Evolutionary conservation across 2,329 filamentous ascomycete genomes (phyloP).

Genomic region (Pseudopithomyces maydicus): DNA sequence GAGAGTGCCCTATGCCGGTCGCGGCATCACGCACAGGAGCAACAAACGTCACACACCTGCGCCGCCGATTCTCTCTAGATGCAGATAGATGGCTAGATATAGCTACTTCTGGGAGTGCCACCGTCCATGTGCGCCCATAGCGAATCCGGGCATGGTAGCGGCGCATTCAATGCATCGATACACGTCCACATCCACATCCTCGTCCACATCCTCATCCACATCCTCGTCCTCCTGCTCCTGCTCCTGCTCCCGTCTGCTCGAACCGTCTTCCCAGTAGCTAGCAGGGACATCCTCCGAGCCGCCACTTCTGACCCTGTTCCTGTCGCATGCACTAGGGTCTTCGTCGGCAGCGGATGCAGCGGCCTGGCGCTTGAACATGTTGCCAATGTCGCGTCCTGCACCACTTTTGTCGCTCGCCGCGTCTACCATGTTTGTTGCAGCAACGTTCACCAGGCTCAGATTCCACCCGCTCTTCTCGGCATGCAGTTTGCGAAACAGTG

Average conservation of each 20-base stretch:
- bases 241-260: slow-evolving; percentile 24
- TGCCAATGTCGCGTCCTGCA: slow-evolving; percentile 73
- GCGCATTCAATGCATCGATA: slow-evolving; percentile 58
- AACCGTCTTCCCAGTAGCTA: slow-evolving; percentile 24
- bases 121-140: slow-evolving; percentile 61
- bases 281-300: slow-evolving; percentile 43
- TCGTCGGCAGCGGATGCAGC: not conserved
- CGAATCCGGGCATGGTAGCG: slow-evolving; percentile 61
- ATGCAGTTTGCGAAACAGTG: slow-evolving; percentile 76
- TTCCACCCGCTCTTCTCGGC: slow-evolving; percentile 74
- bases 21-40: no score
- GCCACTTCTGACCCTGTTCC: not conserved
- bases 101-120: slow-evolving; percentile 55
- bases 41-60: no score
- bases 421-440: slow-evolving; percentile 79
- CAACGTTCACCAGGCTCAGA: slow-evolving; percentile 82
- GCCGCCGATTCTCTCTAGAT: no score
- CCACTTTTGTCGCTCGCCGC: slow-evolving; percentile 52
- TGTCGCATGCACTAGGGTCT: no score
- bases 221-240: slow-evolving; percentile 44
- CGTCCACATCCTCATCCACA: slow-evolving; percentile 42
- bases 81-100: slow-evolving; percentile 1
- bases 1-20: no score
- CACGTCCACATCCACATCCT: slow-evolving; percentile 36
- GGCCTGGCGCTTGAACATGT: slow-evolving; percentile 77